Evolutionary conservation across 805 yeast species (phyloP), one percentile per base, ranked within the genome.

Genomic region (Geotrichum ghanense): DNA sequence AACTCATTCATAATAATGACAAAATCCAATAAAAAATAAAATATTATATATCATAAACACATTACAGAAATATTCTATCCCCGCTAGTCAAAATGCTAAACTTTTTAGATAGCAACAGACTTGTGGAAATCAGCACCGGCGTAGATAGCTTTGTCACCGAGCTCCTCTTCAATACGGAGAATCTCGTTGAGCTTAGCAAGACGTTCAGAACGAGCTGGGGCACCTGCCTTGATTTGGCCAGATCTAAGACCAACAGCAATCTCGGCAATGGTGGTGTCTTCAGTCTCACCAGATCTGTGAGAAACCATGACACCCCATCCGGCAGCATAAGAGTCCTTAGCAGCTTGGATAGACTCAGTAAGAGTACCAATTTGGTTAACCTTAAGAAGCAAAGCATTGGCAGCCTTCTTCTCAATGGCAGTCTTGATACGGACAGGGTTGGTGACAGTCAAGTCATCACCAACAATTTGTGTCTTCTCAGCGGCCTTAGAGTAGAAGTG

Each of bases 241-340:
- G 95, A 64, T 82, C 97, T 87, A 71, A 90, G 79, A 78, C 97
- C 97, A 63, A 92, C 98, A 64, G 87, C 77, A 69, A 90, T 79
- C 74, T 90, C 97, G 66, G 98, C 97, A 71, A 90, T 90, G 78
- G 86, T 82, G 65, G 94, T 83, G 75, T 92, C 98, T 78, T 92
- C 98, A 59, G 97, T 89, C 81, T 90, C 98, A 76, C 98, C 98
- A 62, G 97, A 89, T 82, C 98, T 88, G 88, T 90, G 98, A 65
- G 97, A 89, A 64, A 92, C 97, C 97, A 90, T 89, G 68, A 89
- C 96, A 79, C 97, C 97, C 98, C 98, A 90, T 67, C 87, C 87
- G 56, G 96, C 97, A 56, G 79, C 81, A 75, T 79, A 89, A 50
- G 97, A 85, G 72, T 84, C 92, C 71, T 84, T 73, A 65, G 97